Evolutionary conservation across 257 asterid genomes (phyloP), one percentile per base, ranked within the genome.

Genomic region (Solanum boliviense): DNA sequence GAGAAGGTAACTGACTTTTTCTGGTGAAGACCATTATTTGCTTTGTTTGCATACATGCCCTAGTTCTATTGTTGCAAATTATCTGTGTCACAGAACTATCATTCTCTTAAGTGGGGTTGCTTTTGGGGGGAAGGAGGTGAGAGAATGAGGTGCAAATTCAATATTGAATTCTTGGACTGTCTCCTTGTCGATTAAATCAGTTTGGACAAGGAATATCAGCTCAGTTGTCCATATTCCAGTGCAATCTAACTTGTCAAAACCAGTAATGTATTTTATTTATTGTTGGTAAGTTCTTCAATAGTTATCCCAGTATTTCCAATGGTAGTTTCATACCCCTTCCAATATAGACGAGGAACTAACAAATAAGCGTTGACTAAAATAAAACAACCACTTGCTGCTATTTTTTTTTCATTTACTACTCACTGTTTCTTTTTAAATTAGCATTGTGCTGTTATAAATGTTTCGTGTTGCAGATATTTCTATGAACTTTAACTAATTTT

Each of bases 1-100:
- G 95, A 92, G 23, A 93, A 94, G 95, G 98, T 95, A 79, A 35
- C 83, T 20, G 52, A 83, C 74, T 20, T 71, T 7, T 79, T 48
- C 13, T 35, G 65, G 34, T 18, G 48, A 18, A 25, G 9, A 3
- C 52, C 3, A 6, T 60, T 21, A 72, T 0, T 67, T 38, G 34
- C 4, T 68, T 46, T 81, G 84, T 15, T 48, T 81, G 67, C 35
- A 2, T 79, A 7, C 85, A 27, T 79, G 39, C 25, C 21, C n/a
- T 41, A 13, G 9, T 13, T 78, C 36, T n/a, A 7, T 34, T 78
- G n/a, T 13, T 78, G 25, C 84, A 25, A 41, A 41, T 78, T 78
- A 3, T n/a, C n/a, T 3, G 13, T 41, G 62, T 78, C 25, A 1
- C 34, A 1, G 23, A 36, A 78, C 36, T 25, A 25, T 41, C 58